Conservation (phyloP, 768 basidiomycete genomes). For the Omphalotus guepiniiformis region DNA sequence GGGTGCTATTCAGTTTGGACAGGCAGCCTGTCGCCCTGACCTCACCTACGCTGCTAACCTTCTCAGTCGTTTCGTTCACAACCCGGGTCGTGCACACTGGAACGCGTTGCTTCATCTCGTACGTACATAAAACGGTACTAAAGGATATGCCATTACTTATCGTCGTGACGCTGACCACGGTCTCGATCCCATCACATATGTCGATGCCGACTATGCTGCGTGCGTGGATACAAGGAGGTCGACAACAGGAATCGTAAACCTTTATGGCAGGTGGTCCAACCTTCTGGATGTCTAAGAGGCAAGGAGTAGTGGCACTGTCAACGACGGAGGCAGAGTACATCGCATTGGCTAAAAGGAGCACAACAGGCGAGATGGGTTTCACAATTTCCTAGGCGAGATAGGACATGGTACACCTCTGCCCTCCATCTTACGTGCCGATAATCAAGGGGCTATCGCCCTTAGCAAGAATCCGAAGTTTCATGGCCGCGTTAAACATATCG, state of each 20-base stretch:
- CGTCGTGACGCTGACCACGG: neutral
- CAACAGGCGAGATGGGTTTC: constrained; percentile 1
- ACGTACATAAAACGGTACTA: neutral
- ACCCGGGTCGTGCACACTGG: constrained; percentile 6
- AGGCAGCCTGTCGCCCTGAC: neutral
- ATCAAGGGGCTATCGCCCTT: constrained; percentile 20
- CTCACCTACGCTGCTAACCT: neutral
- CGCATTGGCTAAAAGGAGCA: neutral
- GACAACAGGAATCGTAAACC: neutral
- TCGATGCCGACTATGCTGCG: neutral
- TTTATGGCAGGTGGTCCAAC: neutral
- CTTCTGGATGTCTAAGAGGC: constrained; percentile 3
- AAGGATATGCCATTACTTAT: neutral
- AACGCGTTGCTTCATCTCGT: neutral
- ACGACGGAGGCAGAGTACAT: constrained; percentile 1
- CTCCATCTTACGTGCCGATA: constrained; percentile 16
- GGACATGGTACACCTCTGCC: neutral
- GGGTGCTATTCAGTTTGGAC: neutral
- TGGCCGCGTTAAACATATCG: constrained; percentile 32
- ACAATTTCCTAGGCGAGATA: constrained; percentile 1
- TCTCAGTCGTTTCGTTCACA: constrained; percentile 7
- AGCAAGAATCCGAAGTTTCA: constrained; percentile 21
- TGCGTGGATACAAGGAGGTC: neutral
- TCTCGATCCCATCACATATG: neutral
- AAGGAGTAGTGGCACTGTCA: neutral